phyloP scores from a whole-genome alignment of 768 basidiomycete species.

The Dioszegia aurantiaca region DNA sequence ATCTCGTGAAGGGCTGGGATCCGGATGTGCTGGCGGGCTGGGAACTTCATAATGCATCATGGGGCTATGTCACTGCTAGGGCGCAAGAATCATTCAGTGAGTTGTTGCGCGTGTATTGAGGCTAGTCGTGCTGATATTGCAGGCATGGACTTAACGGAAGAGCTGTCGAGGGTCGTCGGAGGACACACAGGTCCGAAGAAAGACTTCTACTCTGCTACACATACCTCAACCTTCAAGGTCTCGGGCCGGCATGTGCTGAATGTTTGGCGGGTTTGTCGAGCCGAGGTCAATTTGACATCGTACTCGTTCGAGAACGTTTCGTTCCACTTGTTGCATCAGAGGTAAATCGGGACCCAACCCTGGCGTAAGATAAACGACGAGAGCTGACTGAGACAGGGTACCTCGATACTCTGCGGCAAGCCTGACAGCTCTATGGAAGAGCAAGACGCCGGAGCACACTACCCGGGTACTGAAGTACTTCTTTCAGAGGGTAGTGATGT shows the following conservation, averaged over 20 bases:
- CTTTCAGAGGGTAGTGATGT: slow-evolving; percentile 63
- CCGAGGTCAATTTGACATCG: slow-evolving; percentile 69
- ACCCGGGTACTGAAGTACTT: slow-evolving; percentile 64
- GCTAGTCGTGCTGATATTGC: slow-evolving; percentile 21
- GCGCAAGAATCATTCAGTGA: slow-evolving; percentile 54
- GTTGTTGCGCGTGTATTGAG: slow-evolving; percentile 8
- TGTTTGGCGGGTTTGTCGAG: slow-evolving; percentile 85
- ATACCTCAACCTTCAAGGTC: slow-evolving; percentile 78
- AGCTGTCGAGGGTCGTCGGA: slow-evolving; percentile 70
- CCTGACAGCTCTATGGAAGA: slow-evolving; percentile 68
- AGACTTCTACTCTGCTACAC: slow-evolving; percentile 65
- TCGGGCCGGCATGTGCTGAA: slow-evolving; percentile 88
- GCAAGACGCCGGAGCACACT: slow-evolving; percentile 60
- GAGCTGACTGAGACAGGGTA: slow-evolving; percentile 57
- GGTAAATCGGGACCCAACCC: slow-evolving; percentile 57
- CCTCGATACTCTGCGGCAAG: slow-evolving; percentile 68
- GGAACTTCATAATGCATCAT: slow-evolving; percentile 74
- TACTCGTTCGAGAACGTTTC: slow-evolving; percentile 89
- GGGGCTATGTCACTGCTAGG: slow-evolving; percentile 83
- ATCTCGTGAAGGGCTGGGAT: slow-evolving; percentile 71
- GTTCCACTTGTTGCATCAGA: slow-evolving; percentile 70
- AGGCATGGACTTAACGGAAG: slow-evolving; percentile 72
- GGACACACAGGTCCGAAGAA: slow-evolving; percentile 41
- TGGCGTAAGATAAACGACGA: neutral
- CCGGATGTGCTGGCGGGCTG: slow-evolving; percentile 90